Evolutionary conservation across 164 flowering plant species (phyloP).

Genomic region (Akebia trifoliata): DNA sequence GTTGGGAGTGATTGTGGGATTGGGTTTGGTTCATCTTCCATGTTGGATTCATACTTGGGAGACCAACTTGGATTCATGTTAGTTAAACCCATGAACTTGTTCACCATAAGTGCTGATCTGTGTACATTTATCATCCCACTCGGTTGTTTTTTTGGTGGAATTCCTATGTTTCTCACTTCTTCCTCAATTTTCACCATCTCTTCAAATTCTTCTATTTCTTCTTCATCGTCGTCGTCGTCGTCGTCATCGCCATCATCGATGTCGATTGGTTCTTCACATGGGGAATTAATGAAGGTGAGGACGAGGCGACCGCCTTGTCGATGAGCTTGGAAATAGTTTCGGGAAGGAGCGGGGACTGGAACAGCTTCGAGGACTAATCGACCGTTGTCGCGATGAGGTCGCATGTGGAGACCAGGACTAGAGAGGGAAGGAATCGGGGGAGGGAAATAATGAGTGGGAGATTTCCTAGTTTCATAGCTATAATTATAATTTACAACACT

Average conservation of each 20-base stretch:
- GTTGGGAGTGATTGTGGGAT: conserved; percentile 33
- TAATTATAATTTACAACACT: conserved; percentile 16
- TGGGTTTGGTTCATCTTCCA: conserved; percentile 12
- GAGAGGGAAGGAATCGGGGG: conserved; percentile 63
- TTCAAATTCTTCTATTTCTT: conserved; percentile 14
- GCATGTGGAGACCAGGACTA: conserved; percentile 36
- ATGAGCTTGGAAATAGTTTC: conserved; percentile 43
- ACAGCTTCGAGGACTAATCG: conserved; percentile 67
- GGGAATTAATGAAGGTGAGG: conserved; percentile 31
- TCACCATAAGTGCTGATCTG: conserved; percentile 36
- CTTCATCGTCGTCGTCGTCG: conserved; percentile 14
- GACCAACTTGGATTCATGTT: conserved; percentile 40
- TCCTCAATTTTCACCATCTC: conserved; percentile 11
- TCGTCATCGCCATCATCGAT: no score
- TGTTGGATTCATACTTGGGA: conserved; percentile 4
- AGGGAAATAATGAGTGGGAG: conserved; percentile 37
- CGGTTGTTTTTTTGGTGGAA: conserved; percentile 15
- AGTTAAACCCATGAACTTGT: conserved; percentile 33
- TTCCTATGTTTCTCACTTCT: conserved; percentile 8
- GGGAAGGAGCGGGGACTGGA: conserved; percentile 28
- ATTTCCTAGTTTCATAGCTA: conserved; percentile 16
- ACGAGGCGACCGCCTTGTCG: conserved; percentile 66
- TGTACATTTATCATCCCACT: conserved; percentile 31
- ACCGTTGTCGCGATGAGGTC: conserved; percentile 46
- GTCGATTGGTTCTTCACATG: conserved; percentile 2